A percentile compares a stretch with the other conserved stretches of the same genome.
phyloP scores from a whole-genome alignment of 208 protist species.

The Herpetomonas samuelpessoai region DNA sequence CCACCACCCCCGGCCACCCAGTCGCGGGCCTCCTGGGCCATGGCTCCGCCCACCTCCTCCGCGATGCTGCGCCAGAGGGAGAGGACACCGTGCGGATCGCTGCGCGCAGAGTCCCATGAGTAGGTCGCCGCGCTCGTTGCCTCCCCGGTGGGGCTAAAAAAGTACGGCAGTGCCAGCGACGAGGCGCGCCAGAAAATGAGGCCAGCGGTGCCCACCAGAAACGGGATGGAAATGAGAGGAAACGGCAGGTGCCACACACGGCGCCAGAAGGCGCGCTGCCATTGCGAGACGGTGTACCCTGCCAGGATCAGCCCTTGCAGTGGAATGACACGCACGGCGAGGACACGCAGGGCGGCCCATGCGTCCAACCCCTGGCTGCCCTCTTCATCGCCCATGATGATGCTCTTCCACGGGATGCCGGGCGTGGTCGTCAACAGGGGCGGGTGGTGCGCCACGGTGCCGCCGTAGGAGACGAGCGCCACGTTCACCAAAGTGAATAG shows the following conservation, averaged over 20 bases:
- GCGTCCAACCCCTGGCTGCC: constrained; percentile 1
- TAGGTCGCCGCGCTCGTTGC: constrained; percentile 18
- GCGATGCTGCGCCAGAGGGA: not conserved
- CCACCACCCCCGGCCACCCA: not conserved
- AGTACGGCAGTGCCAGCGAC: constrained; percentile 19
- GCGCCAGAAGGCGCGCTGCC: constrained; percentile 44
- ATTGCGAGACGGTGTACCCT: constrained; percentile 44
- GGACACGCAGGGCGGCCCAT: not conserved
- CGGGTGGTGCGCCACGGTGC: constrained; percentile 39
- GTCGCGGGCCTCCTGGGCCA: not conserved
- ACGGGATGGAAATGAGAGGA: constrained; percentile 59
- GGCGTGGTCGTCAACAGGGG: constrained; percentile 58
- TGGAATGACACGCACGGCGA: constrained; percentile 23
- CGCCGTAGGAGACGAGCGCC: constrained; percentile 44
- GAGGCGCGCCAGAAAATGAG: constrained; percentile 37
- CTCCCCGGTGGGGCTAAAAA: constrained; percentile 16
- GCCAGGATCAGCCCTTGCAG: constrained; percentile 63
- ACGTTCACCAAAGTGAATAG: constrained; percentile 51
- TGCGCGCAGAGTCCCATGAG: constrained; percentile 5
- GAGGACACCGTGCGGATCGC: not conserved
- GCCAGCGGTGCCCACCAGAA: constrained; percentile 44
- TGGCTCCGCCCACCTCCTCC: not conserved
- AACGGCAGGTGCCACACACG: constrained; percentile 60
- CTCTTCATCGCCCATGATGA: constrained; percentile 12
- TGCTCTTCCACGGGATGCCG: constrained; percentile 27